These are phyloP conservation scores for Colletotrichum sp. DNA, from an alignment of 2,329 filamentous ascomycete genomes.

Conservation along the genomic window DNA sequence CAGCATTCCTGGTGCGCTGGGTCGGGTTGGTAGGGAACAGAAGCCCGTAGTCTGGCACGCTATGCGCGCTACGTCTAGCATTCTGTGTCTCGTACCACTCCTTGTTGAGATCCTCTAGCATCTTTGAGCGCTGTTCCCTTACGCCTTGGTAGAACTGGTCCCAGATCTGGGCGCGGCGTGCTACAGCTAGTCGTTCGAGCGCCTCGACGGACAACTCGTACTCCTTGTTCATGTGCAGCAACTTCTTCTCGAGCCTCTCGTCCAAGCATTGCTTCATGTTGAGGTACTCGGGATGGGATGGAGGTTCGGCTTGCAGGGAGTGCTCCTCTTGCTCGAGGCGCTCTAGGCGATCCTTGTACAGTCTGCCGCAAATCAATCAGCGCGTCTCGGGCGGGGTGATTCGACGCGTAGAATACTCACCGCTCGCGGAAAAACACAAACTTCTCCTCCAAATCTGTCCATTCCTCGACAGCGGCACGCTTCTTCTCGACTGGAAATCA, in stretches of 20 bases:
- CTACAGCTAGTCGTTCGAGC: slow-evolving; percentile 76
- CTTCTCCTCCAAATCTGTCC: slow-evolving; percentile 83
- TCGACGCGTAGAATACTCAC: slow-evolving; percentile 44
- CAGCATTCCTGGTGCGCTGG: slow-evolving; percentile 82
- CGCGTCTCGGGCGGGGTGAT: background rate
- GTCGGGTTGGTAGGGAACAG: slow-evolving; percentile 78
- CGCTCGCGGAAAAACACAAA: slow-evolving; percentile 86
- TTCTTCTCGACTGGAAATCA: slow-evolving; percentile 72
- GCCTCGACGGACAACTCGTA: slow-evolving; percentile 76
- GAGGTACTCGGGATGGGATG: slow-evolving; percentile 90
- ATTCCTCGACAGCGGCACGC: slow-evolving; percentile 78
- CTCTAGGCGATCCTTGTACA: slow-evolving; percentile 87
- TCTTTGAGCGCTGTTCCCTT: slow-evolving; percentile 80
- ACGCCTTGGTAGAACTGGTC: slow-evolving; percentile 89
- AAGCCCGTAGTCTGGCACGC: slow-evolving; percentile 81
- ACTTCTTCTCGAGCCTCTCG: slow-evolving; percentile 79
- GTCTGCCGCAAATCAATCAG: slow-evolving; percentile 50
- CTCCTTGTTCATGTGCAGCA: slow-evolving; percentile 76
- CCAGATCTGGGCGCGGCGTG: slow-evolving; percentile 84
- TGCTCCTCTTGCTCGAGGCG: slow-evolving; percentile 76
- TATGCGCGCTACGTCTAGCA: slow-evolving; percentile 81
- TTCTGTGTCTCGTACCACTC: slow-evolving; percentile 94
- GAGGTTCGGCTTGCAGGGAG: slow-evolving; percentile 61
- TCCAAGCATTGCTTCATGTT: slow-evolving; percentile 89
- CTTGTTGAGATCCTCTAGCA: slow-evolving; percentile 81